Base-by-base conservation (phyloP, 2,329 filamentous ascomycete genomes). In the Clarireedia homoeocarpa region DNA sequence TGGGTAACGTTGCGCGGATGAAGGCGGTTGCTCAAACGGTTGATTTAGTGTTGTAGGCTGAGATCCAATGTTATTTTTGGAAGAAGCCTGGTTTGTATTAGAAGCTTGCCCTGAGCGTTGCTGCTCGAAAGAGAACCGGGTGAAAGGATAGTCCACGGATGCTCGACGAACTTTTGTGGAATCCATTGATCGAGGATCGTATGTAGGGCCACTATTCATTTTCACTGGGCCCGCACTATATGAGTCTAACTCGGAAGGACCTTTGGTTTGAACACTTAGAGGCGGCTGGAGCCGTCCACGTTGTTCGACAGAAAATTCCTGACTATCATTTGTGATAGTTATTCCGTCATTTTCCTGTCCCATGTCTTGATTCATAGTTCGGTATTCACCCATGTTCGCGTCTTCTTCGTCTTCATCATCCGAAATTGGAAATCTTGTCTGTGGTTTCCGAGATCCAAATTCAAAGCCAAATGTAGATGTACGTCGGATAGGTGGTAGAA, bases 401-500 rank as follows among this genome's bases (percentile, higher is more conserved):
- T 5, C 39, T 17, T 39, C 23, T 5, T 48, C 52, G 10, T 66
- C 64, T 17, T 64, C 62, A 24, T 66, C 64, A 40, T 57, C 51
- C 10, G 66, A 63, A 55, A 63, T 60, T 24, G 65, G 56, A 48
- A 66, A 64, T 53, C 63, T 62, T 55, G 59, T 58, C 52, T 63
- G 61, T 59, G 67, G 60, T 58, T 65, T 53, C 59, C 66, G 58
- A 53, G 67, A 57, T 55, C 65, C 60, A 65, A 71, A 65, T 56
- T 66, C 58, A n/a, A 75, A 63, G 44, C 77, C 77, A 66, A 85
- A 80, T 3, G 78, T 80, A 15, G 82, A 84, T 14, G 74, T 76
- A 34, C 80, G 74, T 47, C 80, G 75, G 57, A 85, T 82, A 1
- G 79, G 80, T 3, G 82, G 82, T 39, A 85, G 67, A 14, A 50